Evolutionary conservation across 164 flowering plant species (phyloP).

Genomic region (Protea cynaroides): DNA sequence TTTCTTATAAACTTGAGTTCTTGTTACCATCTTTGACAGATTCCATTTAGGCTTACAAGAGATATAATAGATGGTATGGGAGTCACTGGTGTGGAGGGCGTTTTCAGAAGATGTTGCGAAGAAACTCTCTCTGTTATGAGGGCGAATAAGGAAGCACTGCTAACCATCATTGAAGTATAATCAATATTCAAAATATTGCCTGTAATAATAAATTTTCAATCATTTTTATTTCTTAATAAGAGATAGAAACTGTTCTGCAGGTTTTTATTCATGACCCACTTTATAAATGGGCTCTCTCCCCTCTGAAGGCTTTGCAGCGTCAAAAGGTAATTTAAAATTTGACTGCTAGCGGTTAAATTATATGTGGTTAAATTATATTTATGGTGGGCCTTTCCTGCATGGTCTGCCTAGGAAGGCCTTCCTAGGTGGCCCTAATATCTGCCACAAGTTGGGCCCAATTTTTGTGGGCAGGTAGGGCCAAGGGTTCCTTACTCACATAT

Average conservation of each 20-base stretch:
- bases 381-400: too few species aligned
- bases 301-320: conserved; percentile 91
- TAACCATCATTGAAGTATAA: conserved; percentile 88
- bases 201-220: background rate
- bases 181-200: background rate
- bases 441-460: too few species aligned
- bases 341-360: too few species aligned
- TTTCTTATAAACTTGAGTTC: background rate
- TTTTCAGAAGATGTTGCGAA: conserved; percentile 94
- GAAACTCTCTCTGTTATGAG: conserved; percentile 95
- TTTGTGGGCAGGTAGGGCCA: too few species aligned
- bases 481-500: too few species aligned
- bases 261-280: conserved; percentile 98
- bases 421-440: too few species aligned
- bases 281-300: conserved; percentile 98
- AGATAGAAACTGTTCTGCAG: conserved; percentile 33
- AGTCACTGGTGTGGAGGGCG: conserved; percentile 91
- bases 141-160: conserved; percentile 89
- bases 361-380: too few species aligned
- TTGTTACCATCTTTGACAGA: conserved; percentile 34
- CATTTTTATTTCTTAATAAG: conserved; percentile 7
- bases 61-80: conserved; percentile 99
- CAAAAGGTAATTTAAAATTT: conserved; percentile 63
- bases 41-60: conserved; percentile 97
- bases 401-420: too few species aligned